These are phyloP conservation scores for Naematelia encephala DNA, from an alignment of 768 basidiomycete genomes.

Conservation along the genomic window DNA sequence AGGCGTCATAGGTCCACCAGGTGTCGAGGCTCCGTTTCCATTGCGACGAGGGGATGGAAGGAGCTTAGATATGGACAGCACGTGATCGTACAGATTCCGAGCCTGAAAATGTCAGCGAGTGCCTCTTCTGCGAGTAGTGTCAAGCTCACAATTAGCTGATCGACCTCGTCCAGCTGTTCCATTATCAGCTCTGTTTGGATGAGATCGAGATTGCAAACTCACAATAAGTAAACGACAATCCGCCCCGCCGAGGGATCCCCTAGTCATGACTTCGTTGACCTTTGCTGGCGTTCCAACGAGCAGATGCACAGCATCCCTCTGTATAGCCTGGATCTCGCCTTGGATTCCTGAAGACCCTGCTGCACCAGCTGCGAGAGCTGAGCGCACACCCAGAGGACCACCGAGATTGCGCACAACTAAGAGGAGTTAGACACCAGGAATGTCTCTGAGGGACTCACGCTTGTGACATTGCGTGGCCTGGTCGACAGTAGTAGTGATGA, in stretches of 20 bases:
- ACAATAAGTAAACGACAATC: constrained; percentile 86
- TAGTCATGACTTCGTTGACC: constrained; percentile 82
- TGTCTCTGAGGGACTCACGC: constrained; percentile 17
- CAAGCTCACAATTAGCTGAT: constrained; percentile 74
- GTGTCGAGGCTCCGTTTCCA: constrained; percentile 55
- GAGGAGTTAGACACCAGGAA: background rate
- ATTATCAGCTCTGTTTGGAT: background rate
- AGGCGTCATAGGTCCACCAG: constrained; percentile 44
- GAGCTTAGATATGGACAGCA: constrained; percentile 86
- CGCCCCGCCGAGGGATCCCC: constrained; percentile 70
- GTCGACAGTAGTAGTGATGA: constrained; percentile 97
- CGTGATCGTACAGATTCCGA: constrained; percentile 90
- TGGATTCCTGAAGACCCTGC: constrained; percentile 61
- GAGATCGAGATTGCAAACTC: background rate
- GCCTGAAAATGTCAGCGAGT: constrained; percentile 49
- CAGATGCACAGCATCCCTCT: constrained; percentile 90
- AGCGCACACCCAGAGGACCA: constrained; percentile 81
- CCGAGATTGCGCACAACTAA: constrained; percentile 70
- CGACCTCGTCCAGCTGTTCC: constrained; percentile 78
- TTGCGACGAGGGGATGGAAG: constrained; percentile 77
- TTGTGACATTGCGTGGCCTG: constrained; percentile 86
- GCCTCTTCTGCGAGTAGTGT: background rate
- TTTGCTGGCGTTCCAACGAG: constrained; percentile 97
- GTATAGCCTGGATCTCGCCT: constrained; percentile 76
- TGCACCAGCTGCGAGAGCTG: constrained; percentile 76